Conservation (phyloP, 768 basidiomycete genomes). For the Dendrothele bispora region DNA sequence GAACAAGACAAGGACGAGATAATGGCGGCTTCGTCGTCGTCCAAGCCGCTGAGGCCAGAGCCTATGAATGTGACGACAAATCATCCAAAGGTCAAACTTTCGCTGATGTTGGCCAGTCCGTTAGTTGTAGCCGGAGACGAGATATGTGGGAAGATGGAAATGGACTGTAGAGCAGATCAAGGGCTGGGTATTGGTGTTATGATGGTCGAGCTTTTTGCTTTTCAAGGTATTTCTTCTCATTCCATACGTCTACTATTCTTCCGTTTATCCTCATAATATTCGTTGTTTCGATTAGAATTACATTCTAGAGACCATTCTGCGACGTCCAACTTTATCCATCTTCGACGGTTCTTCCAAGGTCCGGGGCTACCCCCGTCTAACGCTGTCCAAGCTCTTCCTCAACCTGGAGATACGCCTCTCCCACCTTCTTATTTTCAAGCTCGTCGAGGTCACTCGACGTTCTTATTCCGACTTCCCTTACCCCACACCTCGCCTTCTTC, state of each 20-base stretch:
- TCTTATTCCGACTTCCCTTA: constrained; percentile 76
- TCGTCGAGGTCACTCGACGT: constrained; percentile 73
- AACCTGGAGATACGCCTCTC: constrained; percentile 56
- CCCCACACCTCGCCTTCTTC: constrained; percentile 69
- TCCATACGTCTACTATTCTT: neutral
- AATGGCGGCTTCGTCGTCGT: too few species aligned
- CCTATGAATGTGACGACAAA: constrained; percentile 83
- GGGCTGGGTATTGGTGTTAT: constrained; percentile 73
- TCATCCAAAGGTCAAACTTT: constrained; percentile 77
- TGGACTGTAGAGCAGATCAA: constrained; percentile 76
- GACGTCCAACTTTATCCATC: constrained; percentile 73
- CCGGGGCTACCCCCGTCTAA: constrained; percentile 83
- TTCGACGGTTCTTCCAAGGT: constrained; percentile 74
- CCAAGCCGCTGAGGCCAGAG: constrained; percentile 32
- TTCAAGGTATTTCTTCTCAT: constrained; percentile 54
- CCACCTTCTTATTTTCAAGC: constrained; percentile 71
- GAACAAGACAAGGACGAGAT: too few species aligned
- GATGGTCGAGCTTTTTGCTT: constrained; percentile 75
- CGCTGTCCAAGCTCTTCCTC: constrained; percentile 66
- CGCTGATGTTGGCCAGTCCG: constrained; percentile 56
- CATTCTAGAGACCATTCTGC: constrained; percentile 80
- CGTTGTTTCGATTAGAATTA: constrained; percentile 56
- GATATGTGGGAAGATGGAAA: constrained; percentile 74
- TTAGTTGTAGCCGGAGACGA: constrained; percentile 65
- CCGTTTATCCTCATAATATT: neutral